Conservation (phyloP, 2,329 filamentous ascomycete species). For the Coleophoma eucalyptorum region DNA sequence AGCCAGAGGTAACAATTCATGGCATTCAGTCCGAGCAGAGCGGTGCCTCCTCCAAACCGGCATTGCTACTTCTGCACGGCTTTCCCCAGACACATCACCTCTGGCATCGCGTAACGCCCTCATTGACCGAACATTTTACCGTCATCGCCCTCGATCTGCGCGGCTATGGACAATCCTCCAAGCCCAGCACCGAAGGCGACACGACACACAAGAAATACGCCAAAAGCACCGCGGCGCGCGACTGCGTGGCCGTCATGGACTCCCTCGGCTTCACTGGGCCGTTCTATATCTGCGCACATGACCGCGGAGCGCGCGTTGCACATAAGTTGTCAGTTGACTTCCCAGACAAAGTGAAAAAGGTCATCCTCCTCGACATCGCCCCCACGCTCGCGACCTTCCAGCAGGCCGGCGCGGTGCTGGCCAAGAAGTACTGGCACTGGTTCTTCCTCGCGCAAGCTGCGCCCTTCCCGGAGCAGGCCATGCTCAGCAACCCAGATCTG, state of each 20-base stretch:
- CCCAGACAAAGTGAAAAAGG: conserved; percentile 22
- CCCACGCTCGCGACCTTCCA: conserved; percentile 52
- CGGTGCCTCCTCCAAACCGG: conserved; percentile 24
- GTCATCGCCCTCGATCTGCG: conserved; percentile 45
- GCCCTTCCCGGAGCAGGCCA: conserved; percentile 47
- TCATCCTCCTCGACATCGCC: conserved; percentile 48
- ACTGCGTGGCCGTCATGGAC: conserved; percentile 42
- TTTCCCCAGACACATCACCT: conserved; percentile 49
- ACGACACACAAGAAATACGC: conserved; percentile 20
- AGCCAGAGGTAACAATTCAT: conserved; percentile 36
- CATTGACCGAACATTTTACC: conserved; percentile 34
- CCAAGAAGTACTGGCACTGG: conserved; percentile 54
- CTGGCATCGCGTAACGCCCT: conserved; percentile 43
- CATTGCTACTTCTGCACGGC: conserved; percentile 45
- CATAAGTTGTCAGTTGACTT: conserved; percentile 50
- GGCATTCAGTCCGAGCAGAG: conserved; percentile 32
- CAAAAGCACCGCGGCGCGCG: conserved; percentile 45
- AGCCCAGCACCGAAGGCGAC: conserved; percentile 26
- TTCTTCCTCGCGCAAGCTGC: conserved; percentile 51
- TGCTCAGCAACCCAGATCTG: conserved; percentile 30
- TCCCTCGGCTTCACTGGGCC: conserved; percentile 29
- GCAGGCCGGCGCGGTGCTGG: conserved; percentile 36
- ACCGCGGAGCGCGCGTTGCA: conserved; percentile 51
- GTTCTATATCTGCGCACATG: conserved; percentile 51
- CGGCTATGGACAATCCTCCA: conserved; percentile 47